These are phyloP conservation scores for Phlebiopsis gigantea DNA, from an alignment of 768 basidiomycete genomes.

Conservation along the genomic window DNA sequence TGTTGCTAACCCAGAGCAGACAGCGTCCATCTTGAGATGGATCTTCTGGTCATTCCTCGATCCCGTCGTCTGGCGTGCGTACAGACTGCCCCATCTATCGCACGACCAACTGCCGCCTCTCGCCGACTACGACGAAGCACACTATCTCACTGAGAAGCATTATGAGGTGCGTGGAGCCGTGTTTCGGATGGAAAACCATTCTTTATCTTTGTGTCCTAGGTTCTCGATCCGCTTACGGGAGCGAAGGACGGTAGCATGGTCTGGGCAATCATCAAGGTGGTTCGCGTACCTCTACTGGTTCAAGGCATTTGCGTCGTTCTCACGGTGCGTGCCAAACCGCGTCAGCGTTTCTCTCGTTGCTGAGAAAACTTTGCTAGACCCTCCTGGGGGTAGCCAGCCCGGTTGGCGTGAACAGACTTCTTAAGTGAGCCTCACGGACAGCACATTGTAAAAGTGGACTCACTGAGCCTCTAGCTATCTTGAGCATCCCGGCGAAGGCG, in stretches of 20 bases:
- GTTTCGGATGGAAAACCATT: background rate
- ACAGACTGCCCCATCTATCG: slow-evolving; percentile 22
- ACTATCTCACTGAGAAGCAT: slow-evolving; percentile 15
- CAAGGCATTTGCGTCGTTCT: background rate
- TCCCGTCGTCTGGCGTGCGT: slow-evolving; percentile 22
- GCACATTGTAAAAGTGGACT: slow-evolving; percentile 9
- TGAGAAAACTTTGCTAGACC: slow-evolving; percentile 1
- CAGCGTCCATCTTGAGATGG: slow-evolving; percentile 33
- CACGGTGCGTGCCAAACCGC: background rate
- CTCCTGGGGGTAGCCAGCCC: slow-evolving; percentile 14
- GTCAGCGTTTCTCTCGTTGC: slow-evolving; percentile 11
- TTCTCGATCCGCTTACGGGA: slow-evolving; percentile 28
- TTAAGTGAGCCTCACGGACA: slow-evolving; percentile 15
- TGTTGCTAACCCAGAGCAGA: slow-evolving; percentile 36
- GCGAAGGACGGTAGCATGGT: slow-evolving; percentile 1
- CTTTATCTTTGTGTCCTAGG: slow-evolving; percentile 10
- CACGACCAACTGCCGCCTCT: slow-evolving; percentile 27
- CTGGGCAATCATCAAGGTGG: slow-evolving; percentile 13
- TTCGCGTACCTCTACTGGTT: slow-evolving; percentile 3
- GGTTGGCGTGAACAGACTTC: slow-evolving; percentile 27
- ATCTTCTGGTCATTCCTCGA: slow-evolving; percentile 37
- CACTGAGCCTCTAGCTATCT: slow-evolving; percentile 42
- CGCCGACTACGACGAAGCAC: slow-evolving; percentile 19
- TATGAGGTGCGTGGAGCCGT: slow-evolving; percentile 16
- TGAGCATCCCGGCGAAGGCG: slow-evolving; percentile 45